These are phyloP conservation scores for Teratosphaeria destructans DNA, from an alignment of 2,329 filamentous ascomycete species.

Conservation along the genomic window DNA sequence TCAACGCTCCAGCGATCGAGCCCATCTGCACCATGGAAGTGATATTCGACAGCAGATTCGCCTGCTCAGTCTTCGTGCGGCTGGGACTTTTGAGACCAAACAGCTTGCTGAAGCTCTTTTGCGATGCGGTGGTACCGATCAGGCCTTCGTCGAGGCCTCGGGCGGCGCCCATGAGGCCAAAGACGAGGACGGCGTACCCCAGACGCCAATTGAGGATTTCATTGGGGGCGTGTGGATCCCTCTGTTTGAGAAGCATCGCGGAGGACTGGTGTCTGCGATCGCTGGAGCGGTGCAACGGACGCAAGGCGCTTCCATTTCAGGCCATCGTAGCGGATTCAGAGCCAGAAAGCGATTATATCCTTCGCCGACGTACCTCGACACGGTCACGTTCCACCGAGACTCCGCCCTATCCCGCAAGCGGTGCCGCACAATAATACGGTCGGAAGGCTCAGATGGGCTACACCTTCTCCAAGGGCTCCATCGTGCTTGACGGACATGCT, in stretches of 20 bases:
- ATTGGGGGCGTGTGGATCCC: constrained; percentile 52
- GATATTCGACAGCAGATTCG: constrained; percentile 54
- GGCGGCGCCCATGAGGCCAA: constrained; percentile 57
- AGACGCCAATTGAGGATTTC: constrained; percentile 68
- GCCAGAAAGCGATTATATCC: background rate
- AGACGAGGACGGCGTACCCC: constrained; percentile 59
- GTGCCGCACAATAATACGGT: background rate
- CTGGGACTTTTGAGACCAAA: constrained; percentile 49
- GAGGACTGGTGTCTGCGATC: background rate
- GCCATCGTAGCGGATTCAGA: background rate
- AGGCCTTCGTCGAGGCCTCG: constrained; percentile 73
- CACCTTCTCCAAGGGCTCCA: background rate
- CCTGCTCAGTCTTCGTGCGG: constrained; percentile 46
- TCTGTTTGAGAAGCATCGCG: constrained; percentile 22
- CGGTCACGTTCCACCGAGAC: background rate
- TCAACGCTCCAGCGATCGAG: constrained; percentile 59
- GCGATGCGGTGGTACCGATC: constrained; percentile 48
- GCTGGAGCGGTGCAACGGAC: background rate
- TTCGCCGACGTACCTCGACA: background rate
- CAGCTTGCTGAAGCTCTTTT: constrained; percentile 50
- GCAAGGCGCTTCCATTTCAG: background rate
- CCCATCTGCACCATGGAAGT: constrained; percentile 75
- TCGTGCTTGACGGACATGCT: background rate
- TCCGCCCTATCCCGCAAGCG: background rate
- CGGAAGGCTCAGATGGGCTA: background rate